Percentiles rank a stretch among this genome's conserved stretches.
Evolutionary conservation across 495 filamentous ascomycete genomes (phyloP).

Genomic region (Tirmania nivea): DNA sequence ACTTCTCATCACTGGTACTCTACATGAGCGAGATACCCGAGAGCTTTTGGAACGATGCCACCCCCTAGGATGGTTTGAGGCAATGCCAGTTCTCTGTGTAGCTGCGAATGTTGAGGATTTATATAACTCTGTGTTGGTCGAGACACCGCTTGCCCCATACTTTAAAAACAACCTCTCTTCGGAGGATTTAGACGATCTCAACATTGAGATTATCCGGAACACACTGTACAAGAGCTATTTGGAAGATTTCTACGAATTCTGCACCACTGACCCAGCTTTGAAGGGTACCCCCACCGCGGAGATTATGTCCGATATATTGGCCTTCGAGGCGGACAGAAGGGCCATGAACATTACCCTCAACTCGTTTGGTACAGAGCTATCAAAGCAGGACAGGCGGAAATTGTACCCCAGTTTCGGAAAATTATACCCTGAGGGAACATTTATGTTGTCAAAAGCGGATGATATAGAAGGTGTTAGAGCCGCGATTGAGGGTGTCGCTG

Average conservation of each 20-base stretch:
- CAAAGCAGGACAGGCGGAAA: constrained; percentile 83
- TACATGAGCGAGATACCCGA: constrained; percentile 91
- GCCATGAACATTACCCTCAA: constrained; percentile 99
- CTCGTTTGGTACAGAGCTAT: constrained; percentile 93
- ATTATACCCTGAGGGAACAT: constrained; percentile 79
- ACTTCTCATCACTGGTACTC: constrained; percentile 89
- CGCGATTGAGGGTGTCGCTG: constrained; percentile 71
- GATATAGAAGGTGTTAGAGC: constrained; percentile 83
- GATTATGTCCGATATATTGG: constrained; percentile 81
- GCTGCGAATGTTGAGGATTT: constrained; percentile 96
- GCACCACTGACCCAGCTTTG: constrained; percentile 68
- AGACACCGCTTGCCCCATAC: constrained; percentile 86
- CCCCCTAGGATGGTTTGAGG: constrained; percentile 96
- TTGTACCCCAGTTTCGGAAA: constrained; percentile 80
- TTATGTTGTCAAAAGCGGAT: constrained; percentile 88
- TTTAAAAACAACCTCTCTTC: constrained; percentile 91
- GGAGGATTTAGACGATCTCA: constrained; percentile 92
- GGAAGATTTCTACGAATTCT: constrained; percentile 86
- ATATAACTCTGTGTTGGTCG: constrained; percentile 91
- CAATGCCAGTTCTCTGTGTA: constrained; percentile 91
- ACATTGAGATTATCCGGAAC: constrained; percentile 98
- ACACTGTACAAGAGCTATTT: constrained; percentile 99
- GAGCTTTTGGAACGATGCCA: constrained; percentile 93
- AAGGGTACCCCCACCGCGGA: constrained; percentile 73
- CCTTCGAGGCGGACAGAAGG: constrained; percentile 88